Evolutionary conservation across 2,329 filamentous ascomycete species (phyloP).

Genomic region (Clonostachys sp.): DNA sequence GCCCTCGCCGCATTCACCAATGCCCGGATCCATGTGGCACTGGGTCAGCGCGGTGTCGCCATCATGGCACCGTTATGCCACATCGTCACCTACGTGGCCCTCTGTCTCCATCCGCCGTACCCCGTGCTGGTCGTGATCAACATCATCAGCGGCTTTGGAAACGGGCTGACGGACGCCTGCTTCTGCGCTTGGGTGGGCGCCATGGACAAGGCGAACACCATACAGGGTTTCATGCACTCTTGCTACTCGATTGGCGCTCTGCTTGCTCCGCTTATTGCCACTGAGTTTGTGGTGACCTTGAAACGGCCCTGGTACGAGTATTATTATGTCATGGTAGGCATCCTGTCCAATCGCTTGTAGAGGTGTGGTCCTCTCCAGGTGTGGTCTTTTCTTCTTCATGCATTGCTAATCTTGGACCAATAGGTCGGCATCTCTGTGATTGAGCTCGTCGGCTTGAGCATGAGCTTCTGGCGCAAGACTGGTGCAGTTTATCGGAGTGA

Average conservation of each 20-base stretch:
- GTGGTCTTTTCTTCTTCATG: neutral
- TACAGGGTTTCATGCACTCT: constrained; percentile 62
- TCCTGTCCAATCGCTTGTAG: neutral
- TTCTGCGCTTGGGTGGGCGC: constrained; percentile 51
- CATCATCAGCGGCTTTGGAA: constrained; percentile 61
- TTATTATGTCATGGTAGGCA: constrained; percentile 66
- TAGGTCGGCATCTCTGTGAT: constrained; percentile 41
- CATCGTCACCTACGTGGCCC: constrained; percentile 54
- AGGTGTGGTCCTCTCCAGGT: neutral
- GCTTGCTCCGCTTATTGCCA: constrained; percentile 60
- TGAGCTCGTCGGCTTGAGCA: constrained; percentile 46
- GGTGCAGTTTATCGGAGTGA: constrained; percentile 45
- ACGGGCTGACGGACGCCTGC: constrained; percentile 53
- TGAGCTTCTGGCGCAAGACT: constrained; percentile 57
- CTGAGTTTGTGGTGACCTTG: constrained; percentile 59
- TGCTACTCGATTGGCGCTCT: constrained; percentile 64
- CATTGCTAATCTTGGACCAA: too few relatives aligned
- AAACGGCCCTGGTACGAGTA: constrained; percentile 60
- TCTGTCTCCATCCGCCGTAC: constrained; percentile 59
- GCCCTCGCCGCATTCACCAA: constrained; percentile 56
- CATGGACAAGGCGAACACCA: constrained; percentile 64
- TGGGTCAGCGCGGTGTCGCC: constrained; percentile 64
- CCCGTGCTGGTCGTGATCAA: constrained; percentile 59
- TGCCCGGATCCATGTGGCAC: constrained; percentile 51
- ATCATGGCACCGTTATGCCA: constrained; percentile 58